Evolutionary conservation across 139 green algal genomes (phyloP), one percentile per base, ranked within the genome.

Genomic region (Chlamydomonas applanata): DNA sequence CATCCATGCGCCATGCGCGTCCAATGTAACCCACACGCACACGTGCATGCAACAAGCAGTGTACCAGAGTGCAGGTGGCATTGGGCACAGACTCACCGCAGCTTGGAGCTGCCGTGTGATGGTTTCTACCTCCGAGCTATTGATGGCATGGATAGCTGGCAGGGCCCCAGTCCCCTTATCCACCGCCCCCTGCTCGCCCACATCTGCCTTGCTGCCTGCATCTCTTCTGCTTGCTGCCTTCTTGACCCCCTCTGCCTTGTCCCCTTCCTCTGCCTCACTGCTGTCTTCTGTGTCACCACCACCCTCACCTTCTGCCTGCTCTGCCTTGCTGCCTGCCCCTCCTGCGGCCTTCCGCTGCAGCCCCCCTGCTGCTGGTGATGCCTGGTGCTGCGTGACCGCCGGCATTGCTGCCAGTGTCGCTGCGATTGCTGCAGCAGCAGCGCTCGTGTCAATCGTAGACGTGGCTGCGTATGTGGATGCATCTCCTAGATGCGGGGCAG

Each of bases 401-500:
- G 40, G 11, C 40, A 49, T 7, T 11, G 60, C n/a, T 5, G 60
- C 40, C 20, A 54, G 22, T 4, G 71, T 49, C 11, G 40, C 40
- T 19, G 7, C 11, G 40, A 49, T 35, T 3, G 65, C 17, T 13
- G 59, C 62, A 36, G 34, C 24, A 30, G 32, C 33, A 54, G 62
- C 62, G 35, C 7, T 20, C 53, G 62, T 7, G 35, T 27, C 62
- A 9, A 29, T 44, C 19, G 17, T 36, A 7, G 24, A 62, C 4
- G 4, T 25, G 14, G 60, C 60, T 34, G 25, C 25, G 67, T 87
- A 89, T 0, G 80, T 89, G 52, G 53, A 77, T 3, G n/a, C 75
- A 69, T 85, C 67, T 0, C 65, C 71, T 67, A 95, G 71, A 32
- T 94, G 88, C 3, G 91, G 91, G 3, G 89, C 88, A 29, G 80